These are phyloP conservation scores for Tripterygium wilfordii DNA, from an alignment of 177 flowering plant species.

Conservation along the genomic window DNA sequence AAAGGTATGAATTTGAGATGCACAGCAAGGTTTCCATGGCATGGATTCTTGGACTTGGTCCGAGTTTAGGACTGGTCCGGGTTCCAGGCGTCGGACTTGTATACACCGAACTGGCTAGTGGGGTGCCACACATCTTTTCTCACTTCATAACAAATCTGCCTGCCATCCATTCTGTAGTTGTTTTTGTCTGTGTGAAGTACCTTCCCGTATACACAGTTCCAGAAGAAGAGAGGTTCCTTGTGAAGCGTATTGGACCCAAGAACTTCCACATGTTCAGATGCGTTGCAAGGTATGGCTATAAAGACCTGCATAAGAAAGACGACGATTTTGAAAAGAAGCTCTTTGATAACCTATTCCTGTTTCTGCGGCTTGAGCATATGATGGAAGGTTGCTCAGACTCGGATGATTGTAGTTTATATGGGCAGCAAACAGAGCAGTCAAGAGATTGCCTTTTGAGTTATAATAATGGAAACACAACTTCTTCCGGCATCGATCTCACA, in stretches of 20 bases:
- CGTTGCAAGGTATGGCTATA: conserved; percentile 86
- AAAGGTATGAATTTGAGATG: conserved; percentile 76
- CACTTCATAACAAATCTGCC: conserved; percentile 89
- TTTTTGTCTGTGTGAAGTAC: conserved; percentile 82
- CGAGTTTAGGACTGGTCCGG: conserved; percentile 80
- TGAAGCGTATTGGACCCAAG: conserved; percentile 78
- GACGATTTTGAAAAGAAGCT: conserved; percentile 76
- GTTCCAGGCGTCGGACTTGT: conserved; percentile 88
- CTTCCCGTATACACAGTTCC: conserved; percentile 88
- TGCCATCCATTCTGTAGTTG: conserved; percentile 72
- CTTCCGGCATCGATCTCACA: conserved; percentile 25
- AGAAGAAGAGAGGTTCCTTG: conserved; percentile 66
- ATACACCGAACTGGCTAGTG: conserved; percentile 76
- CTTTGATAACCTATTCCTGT: conserved; percentile 52
- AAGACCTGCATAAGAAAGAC: conserved; percentile 75
- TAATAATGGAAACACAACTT: conserved; percentile 25
- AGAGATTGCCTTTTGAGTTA: conserved; percentile 17
- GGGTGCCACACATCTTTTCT: conserved; percentile 84
- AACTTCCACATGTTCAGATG: conserved; percentile 83
- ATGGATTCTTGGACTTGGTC: conserved; percentile 84
- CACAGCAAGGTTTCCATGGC: conserved; percentile 82
- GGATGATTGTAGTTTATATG: conserved; percentile 47
- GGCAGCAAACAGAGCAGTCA: conserved; percentile 36
- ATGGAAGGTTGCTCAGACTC: conserved; percentile 77
- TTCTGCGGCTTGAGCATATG: conserved; percentile 68